phyloP scores from a whole-genome alignment of 2,329 filamentous ascomycete species.

The Calcarisporium arbuscula region DNA sequence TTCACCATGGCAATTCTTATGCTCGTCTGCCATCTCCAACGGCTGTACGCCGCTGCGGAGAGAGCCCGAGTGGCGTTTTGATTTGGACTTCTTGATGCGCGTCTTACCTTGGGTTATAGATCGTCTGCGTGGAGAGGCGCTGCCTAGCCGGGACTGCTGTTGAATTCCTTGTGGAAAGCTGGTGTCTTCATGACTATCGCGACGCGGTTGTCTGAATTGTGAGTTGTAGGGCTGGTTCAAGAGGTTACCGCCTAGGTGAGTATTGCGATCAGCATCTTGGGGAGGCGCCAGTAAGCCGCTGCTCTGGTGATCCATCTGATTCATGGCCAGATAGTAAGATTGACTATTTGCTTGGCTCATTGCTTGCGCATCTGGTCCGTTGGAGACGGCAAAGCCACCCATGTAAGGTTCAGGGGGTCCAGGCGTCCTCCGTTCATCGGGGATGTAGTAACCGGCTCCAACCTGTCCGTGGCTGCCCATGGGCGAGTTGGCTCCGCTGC shows the following conservation, averaged over 20 bases:
- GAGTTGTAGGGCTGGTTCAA: constrained; percentile 16
- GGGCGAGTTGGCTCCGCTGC: constrained; percentile 38
- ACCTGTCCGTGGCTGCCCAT: constrained; percentile 33
- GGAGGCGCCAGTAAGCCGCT: too few species aligned
- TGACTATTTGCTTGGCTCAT: constrained; percentile 14
- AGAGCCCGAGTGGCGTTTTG: constrained; percentile 8
- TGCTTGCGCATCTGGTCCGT: constrained; percentile 18
- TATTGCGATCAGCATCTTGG: constrained; percentile 17
- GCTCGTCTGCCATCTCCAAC: constrained; percentile 21
- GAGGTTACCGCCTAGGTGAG: constrained; percentile 12
- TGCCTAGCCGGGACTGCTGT: too few species aligned
- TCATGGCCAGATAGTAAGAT: constrained; percentile 23
- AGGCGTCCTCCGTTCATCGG: constrained; percentile 31
- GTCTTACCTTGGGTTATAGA: constrained; percentile 13
- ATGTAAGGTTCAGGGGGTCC: constrained; percentile 30
- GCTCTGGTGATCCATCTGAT: constrained; percentile 19
- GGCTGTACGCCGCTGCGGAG: constrained; percentile 8
- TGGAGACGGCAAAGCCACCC: constrained; percentile 29
- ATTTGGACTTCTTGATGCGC: constrained; percentile 20
- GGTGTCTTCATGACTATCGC: too few species aligned
- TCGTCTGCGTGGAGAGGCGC: constrained; percentile 22
- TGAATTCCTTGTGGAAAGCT: too few species aligned
- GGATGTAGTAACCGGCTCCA: constrained; percentile 31
- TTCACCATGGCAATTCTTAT: constrained; percentile 27
- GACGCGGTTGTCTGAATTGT: constrained; percentile 14